Percentiles rank a stretch among this genome's conserved stretches.
phyloP scores from a whole-genome alignment of 2,329 filamentous ascomycete species.

The Lojkania enalia region DNA sequence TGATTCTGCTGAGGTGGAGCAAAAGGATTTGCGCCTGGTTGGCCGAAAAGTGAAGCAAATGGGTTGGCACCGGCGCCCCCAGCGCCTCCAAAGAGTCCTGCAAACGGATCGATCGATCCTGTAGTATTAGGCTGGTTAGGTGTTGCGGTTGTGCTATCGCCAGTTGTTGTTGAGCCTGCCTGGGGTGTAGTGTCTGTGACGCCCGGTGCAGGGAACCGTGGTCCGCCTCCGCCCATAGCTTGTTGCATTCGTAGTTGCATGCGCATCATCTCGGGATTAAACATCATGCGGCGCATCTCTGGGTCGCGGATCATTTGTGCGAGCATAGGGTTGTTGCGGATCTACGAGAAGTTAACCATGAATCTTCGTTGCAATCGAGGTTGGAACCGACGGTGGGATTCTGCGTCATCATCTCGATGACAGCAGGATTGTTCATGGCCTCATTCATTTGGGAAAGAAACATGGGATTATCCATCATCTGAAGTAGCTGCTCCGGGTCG shows the following conservation, averaged over 20 bases:
- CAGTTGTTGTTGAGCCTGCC: conserved; percentile 22
- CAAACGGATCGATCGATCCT: conserved; percentile 52
- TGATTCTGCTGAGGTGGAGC: conserved; percentile 32
- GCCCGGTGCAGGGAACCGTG: conserved; percentile 84
- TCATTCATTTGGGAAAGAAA: conserved; percentile 89
- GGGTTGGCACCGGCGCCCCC: conserved; percentile 53
- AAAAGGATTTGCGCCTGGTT: conserved; percentile 39
- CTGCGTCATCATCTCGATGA: conserved; percentile 77
- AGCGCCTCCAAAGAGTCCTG: conserved; percentile 43
- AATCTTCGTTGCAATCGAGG: neutral
- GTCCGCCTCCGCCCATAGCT: conserved; percentile 56
- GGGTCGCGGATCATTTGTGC: conserved; percentile 87
- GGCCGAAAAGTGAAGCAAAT: conserved; percentile 62
- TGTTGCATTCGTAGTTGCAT: conserved; percentile 83
- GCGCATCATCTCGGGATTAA: conserved; percentile 81
- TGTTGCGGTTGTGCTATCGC: conserved; percentile 42
- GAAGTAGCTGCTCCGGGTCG: conserved; percentile 76
- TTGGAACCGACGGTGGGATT: conserved; percentile 55
- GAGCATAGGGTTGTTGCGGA: conserved; percentile 86
- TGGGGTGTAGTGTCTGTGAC: conserved; percentile 80
- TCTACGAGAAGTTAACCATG: conserved; percentile 43
- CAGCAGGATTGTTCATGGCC: conserved; percentile 90
- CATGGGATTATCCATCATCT: conserved; percentile 86
- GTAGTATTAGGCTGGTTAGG: conserved; percentile 44
- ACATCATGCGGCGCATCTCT: conserved; percentile 88